Percentiles rank a stretch among this genome's conserved stretches.
phyloP scores from a whole-genome alignment of 768 basidiomycete genomes.

The Tylopilus sp. region DNA sequence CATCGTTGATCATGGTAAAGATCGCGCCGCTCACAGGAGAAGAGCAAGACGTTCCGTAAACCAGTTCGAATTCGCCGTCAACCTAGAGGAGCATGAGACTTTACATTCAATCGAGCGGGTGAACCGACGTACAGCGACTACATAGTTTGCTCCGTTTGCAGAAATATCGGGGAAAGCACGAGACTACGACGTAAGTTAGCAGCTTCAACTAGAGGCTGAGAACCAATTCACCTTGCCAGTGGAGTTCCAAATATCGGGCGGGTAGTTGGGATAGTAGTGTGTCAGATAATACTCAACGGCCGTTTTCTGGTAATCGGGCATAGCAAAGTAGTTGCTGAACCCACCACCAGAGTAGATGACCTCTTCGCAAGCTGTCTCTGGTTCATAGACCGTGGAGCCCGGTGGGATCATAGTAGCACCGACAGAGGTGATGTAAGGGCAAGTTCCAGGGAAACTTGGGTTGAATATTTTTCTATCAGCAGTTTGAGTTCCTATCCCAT shows the following conservation, averaged over 20 bases:
- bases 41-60: too few relatives aligned
- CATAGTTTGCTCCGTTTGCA: slow-evolving; percentile 34
- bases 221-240: not conserved
- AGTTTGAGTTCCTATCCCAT: slow-evolving; percentile 26
- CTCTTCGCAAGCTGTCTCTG: not conserved
- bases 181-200: slow-evolving; percentile 18
- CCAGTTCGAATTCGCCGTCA: too few relatives aligned
- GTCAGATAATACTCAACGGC: not conserved
- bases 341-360: not conserved
- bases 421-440: slow-evolving; percentile 9
- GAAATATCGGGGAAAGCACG: slow-evolving; percentile 37
- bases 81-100: too few relatives aligned
- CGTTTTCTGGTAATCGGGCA: not conserved
- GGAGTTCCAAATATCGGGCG: not conserved
- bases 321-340: not conserved
- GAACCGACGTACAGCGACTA: slow-evolving; percentile 17
- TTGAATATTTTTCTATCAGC: slow-evolving; percentile 33
- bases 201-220: not conserved
- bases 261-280: not conserved
- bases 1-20: slow-evolving; percentile 37
- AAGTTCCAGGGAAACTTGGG: not conserved
- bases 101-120: too few relatives aligned
- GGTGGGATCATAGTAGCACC: not conserved
- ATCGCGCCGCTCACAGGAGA: slow-evolving; percentile 32
- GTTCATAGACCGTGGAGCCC: not conserved